Evolutionary conservation across 495 filamentous ascomycete species (phyloP).

Genomic region (Aspergillus diversus): DNA sequence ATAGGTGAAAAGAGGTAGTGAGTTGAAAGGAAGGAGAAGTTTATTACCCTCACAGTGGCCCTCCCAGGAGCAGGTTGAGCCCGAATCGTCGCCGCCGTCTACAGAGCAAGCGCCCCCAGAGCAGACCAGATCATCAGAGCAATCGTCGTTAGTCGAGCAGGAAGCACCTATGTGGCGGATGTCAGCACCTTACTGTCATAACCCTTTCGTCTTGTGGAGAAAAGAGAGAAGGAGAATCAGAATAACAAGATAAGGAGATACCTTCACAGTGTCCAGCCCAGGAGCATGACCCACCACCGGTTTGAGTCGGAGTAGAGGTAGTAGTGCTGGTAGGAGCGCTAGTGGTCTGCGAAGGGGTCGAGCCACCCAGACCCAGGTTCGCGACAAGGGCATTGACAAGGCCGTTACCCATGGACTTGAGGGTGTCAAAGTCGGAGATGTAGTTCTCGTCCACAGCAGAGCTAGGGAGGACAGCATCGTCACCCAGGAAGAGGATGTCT

Average conservation of each 20-base stretch:
- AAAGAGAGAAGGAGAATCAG: not conserved
- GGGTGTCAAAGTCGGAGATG: constrained; percentile 39
- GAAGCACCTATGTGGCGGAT: constrained; percentile 18
- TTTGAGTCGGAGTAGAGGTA: constrained; percentile 7
- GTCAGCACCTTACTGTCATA: not conserved
- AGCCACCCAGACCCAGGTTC: constrained; percentile 19
- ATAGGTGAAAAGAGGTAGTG: not conserved
- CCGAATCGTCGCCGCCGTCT: not conserved
- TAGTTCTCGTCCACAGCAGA: constrained; percentile 38
- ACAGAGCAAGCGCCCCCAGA: constrained; percentile 22
- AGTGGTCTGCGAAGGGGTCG: constrained; percentile 11
- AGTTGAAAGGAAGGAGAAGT: no score
- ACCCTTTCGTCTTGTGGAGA: no score
- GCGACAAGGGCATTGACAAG: constrained; percentile 41
- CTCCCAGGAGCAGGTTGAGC: not conserved
- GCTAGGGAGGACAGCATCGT: constrained; percentile 33
- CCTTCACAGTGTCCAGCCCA: constrained; percentile 30
- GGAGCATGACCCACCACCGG: constrained; percentile 16
- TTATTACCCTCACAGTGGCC: constrained; percentile 8
- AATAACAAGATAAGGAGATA: constrained; percentile 1
- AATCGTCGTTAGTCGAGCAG: constrained; percentile 29
- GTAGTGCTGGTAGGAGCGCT: constrained; percentile 8
- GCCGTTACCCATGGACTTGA: constrained; percentile 39
- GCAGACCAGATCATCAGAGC: constrained; percentile 28
- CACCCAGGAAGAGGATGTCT: constrained; percentile 43